These are phyloP conservation scores for Geotrichum phurueaensis DNA, from an alignment of 1,139 yeast species.

Conservation along the genomic window DNA sequence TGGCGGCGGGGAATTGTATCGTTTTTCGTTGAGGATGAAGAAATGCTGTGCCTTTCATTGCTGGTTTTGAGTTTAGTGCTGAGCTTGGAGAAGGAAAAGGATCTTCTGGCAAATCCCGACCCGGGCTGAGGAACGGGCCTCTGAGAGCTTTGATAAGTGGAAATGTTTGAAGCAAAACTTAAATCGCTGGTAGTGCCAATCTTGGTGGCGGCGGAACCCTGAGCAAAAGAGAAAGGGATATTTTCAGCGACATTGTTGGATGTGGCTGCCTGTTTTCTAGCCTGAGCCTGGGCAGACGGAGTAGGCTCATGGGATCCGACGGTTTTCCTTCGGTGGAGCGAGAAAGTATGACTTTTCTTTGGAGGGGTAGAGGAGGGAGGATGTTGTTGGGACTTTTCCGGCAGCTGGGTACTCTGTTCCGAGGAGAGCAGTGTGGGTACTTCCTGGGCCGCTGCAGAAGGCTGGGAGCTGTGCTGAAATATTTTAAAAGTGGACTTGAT, in stretches of 20 bases:
- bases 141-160: constrained; percentile 15
- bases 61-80: constrained; percentile 9
- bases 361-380: constrained; percentile 1
- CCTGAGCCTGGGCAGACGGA: constrained; percentile 13
- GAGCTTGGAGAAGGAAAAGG: constrained; percentile 16
- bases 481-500: constrained; percentile 10
- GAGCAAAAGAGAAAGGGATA: constrained; percentile 15
- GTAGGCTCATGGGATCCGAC: constrained; percentile 12
- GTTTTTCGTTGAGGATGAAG: neutral
- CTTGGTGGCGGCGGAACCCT: neutral
- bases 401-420: neutral
- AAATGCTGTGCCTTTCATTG: neutral
- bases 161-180: constrained; percentile 10
- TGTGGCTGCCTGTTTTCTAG: constrained; percentile 10
- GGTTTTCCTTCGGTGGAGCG: constrained; percentile 10
- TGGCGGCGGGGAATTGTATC: neutral
- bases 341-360: constrained; percentile 13
- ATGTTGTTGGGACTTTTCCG: neutral
- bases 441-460: neutral
- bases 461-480: constrained; percentile 7
- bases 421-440: neutral
- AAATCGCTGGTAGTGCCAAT: constrained; percentile 17
- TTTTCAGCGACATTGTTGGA: constrained; percentile 1
- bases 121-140: constrained; percentile 16
- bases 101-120: constrained; percentile 3